Conservation (phyloP, 2,329 filamentous ascomycete genomes). For the Colletotrichum cereale region DNA sequence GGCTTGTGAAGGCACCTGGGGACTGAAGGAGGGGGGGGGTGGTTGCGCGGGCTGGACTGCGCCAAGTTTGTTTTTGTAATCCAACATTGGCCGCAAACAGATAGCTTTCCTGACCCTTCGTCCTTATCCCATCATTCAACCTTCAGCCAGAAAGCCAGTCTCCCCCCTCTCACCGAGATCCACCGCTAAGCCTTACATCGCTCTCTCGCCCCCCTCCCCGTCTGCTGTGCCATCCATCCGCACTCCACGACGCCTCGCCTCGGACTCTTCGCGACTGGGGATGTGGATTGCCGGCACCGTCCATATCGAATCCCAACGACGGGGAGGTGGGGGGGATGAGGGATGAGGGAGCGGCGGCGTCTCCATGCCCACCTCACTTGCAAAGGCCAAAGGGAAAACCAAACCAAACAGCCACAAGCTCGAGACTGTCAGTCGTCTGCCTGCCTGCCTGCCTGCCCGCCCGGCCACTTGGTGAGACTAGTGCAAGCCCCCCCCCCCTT, state of each 20-base stretch:
- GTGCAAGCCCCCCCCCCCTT: conserved; percentile 33
- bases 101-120: conserved; percentile 22
- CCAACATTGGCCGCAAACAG: conserved; percentile 37
- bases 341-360: conserved; percentile 18
- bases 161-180: background rate
- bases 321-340: too few relatives aligned
- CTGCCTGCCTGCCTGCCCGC: background rate
- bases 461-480: conserved; percentile 19
- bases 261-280: background rate
- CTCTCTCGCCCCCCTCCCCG: conserved; percentile 7
- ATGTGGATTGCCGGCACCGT: background rate
- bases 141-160: conserved; percentile 1
- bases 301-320: background rate
- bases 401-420: conserved; percentile 18
- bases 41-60: background rate
- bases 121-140: background rate
- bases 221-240: conserved; percentile 6
- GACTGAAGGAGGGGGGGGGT: background rate
- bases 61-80: conserved; percentile 10
- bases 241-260: conserved; percentile 13
- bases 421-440: background rate
- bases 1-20: conserved; percentile 11
- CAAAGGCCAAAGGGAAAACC: conserved; percentile 1
- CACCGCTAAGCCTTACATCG: conserved; percentile 38
- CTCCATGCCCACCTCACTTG: conserved; percentile 3